Base-by-base conservation (phyloP, 192 early-diverging fungal species). In the Entomortierella beljakovae region DNA sequence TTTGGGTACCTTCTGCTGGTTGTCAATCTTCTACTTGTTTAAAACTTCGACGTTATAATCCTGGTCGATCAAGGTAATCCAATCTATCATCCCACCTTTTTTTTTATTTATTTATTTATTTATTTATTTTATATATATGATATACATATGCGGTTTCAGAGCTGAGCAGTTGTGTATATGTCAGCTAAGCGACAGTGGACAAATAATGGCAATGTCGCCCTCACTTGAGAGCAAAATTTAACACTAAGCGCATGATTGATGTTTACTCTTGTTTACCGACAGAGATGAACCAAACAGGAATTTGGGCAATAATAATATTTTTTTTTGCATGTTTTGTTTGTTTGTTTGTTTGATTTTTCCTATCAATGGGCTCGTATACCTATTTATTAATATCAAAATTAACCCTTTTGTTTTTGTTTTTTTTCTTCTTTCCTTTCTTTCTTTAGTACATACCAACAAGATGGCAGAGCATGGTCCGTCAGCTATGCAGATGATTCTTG, bases 1-100 rank as follows among this genome's bases (percentile, higher is more conserved):
- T 88, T 64, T 89, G 88, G 88, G 82, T 89, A 15, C 83, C 89
- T 3, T 85, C 86, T 0, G 60, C 71, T 9, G 71, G 81, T 38
- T 89, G 88, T 80, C 76, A 83, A 43, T 84, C 87, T 0, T 26
- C 49, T 0, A 82, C 79, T 6, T 88, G 87, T 50, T 49, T 54
- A 22, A 57, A 54, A 23, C 84, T 85, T 46, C 62, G 73, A 16
- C 87, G 85, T 16, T 90, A 83, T 64, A 81, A 83, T 54, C 70
- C 76, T 20, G 53, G 70, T 40, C 60, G 63, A 23, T 88, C 89
- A 22, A 72, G 59, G 63, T 77, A 85, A 29, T 83, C 23, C 33
- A 22, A 34, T 57, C 26, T 28, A 11, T 23, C 29, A 11, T 23
- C 43, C 22, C 26, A 2, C 22, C 25, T 28, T 18, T 49, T 1